Base-by-base conservation (phyloP, 2,329 filamentous ascomycete genomes). In the Fusarium agapanthi region DNA sequence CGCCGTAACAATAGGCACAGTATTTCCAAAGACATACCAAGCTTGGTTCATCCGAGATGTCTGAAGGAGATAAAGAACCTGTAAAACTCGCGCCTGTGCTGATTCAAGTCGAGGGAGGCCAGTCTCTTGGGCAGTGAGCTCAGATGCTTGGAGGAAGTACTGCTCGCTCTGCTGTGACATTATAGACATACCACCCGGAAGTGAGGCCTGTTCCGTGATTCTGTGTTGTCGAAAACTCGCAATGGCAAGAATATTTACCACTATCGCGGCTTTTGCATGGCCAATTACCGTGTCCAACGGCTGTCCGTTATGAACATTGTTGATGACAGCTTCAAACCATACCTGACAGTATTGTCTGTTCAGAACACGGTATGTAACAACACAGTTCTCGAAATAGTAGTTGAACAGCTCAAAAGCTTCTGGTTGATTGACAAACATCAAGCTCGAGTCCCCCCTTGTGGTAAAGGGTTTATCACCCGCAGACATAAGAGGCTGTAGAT, bases 31-130 rank as follows among this genome's bases (percentile, higher is more conserved):
- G 5, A 86, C 81, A 73, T 88, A 89, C 88, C 88, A 90, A 24
- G 87, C 88, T 44, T 89, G 86, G 61, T 90, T 90, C 73, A 89
- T 86, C 0, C 89, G 83, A 2, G 88, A 89, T 1, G 89, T 89
- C 8, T 85, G 86, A 1, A 91, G 81, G 26, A 91, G 81, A 67
- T 89, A 91, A 11, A 90, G 82, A 18, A 88, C 88, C 70, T 90
- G 88, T 3, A 89, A 82, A 1, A 91, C 77, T 34, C 88, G 82
- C 26, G 87, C 88, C 76, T 91, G 89, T 2, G 88, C 87, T 0
- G 86, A 88, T 43, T 90, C 87, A 4, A 91, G 72, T 22, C 83
- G 83, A 0, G 88, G 87, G 11, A 85, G 83, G 0, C 88, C 88
- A 3, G 85, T 85, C 64, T 90, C 88, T 40, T 81, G 80, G 1